phyloP scores from a whole-genome alignment of 164 flowering plant genomes.

The Brasenia schreberi region DNA sequence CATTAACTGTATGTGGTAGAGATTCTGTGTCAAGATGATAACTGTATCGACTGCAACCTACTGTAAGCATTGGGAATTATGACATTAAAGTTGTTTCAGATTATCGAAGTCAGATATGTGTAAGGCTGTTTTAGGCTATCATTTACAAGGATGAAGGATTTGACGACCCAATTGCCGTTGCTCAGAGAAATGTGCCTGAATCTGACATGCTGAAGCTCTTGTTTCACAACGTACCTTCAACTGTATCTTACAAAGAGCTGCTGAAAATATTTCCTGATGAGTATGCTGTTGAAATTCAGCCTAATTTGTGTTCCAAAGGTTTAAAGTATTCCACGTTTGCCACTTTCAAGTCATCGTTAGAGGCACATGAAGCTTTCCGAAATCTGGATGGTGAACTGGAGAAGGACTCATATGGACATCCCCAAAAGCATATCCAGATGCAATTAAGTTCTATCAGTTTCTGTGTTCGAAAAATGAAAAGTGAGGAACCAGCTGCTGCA shows the following conservation, averaged over 20 bases:
- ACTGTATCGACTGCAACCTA: no score
- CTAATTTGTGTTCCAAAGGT: slow-evolving; percentile 2
- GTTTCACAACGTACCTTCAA: slow-evolving; percentile 4
- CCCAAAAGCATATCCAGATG: slow-evolving; percentile 6
- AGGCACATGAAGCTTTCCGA: slow-evolving; percentile 4
- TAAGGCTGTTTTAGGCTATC: slow-evolving; percentile 64
- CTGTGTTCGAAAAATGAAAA: neutral
- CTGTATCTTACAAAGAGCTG: slow-evolving; percentile 5
- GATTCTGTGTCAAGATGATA: no score
- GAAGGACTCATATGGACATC: slow-evolving; percentile 59
- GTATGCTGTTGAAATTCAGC: slow-evolving; percentile 5
- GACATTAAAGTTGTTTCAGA: no score
- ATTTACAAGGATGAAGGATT: slow-evolving; percentile 25
- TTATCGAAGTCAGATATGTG: no score
- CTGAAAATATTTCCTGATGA: slow-evolving; percentile 4
- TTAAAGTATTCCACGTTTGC: slow-evolving; percentile 4
- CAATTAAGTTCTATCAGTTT: neutral
- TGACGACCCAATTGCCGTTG: slow-evolving; percentile 1
- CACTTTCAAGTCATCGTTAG: slow-evolving; percentile 6
- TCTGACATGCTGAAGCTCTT: neutral
- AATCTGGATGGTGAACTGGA: slow-evolving; percentile 3
- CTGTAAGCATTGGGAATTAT: no score
- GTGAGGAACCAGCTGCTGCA: slow-evolving; percentile 1
- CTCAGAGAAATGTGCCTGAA: slow-evolving; percentile 1
- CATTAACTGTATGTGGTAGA: no score